Conservation (phyloP, 805 yeast species). For the Monosporozyma servazzii region DNA sequence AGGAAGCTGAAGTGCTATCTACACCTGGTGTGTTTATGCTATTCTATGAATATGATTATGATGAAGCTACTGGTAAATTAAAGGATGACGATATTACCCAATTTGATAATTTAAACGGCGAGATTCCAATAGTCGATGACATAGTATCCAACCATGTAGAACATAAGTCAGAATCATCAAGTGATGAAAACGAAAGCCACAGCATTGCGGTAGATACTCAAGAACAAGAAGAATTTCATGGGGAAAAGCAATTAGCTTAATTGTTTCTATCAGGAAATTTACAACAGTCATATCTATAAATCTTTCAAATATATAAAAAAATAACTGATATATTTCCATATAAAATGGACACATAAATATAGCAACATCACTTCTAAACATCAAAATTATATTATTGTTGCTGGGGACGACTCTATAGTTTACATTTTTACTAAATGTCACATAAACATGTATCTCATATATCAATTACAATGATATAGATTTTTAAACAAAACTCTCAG, state of each 20-base stretch:
- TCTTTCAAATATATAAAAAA: background rate
- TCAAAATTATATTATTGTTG: no score
- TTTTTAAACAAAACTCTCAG: constrained; percentile 20
- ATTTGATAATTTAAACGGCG: constrained; percentile 8
- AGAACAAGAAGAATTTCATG: constrained; percentile 1
- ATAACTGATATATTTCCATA: background rate
- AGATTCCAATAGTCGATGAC: constrained; percentile 9
- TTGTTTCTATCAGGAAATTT: no score
- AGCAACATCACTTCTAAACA: background rate
- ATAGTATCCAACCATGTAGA: constrained; percentile 17
- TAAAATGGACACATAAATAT: background rate
- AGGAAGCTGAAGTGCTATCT: constrained; percentile 68
- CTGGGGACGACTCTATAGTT: background rate
- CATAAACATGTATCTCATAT: background rate
- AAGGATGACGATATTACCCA: constrained; percentile 19
- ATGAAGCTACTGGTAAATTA: constrained; percentile 25
- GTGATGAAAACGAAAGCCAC: background rate
- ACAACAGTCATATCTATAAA: background rate
- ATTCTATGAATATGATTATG: constrained; percentile 61
- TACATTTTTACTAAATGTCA: background rate
- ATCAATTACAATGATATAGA: background rate
- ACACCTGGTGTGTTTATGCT: constrained; percentile 89
- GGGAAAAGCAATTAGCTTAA: background rate
- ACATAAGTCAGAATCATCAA: constrained; percentile 4
- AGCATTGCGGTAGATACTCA: background rate